Percentiles rank a stretch among this genome's conserved stretches.
Evolutionary conservation across 352 stramenopile species (phyloP).

Genomic region (Thraustotheca clavata): DNA sequence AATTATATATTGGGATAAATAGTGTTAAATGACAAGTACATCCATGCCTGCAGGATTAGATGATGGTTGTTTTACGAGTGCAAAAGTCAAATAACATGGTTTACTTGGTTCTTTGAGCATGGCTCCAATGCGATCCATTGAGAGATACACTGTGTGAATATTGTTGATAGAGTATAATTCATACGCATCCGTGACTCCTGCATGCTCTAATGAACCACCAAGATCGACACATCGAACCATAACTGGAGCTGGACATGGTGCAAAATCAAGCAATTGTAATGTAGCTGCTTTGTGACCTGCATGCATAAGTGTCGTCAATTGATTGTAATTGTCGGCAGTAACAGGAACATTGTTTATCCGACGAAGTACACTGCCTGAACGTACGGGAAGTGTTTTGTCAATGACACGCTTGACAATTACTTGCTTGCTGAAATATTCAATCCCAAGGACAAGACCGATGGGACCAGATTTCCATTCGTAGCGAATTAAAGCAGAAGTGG

Average conservation of each 20-base stretch:
- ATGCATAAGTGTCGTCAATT: conserved; percentile 16
- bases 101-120: conserved; percentile 11
- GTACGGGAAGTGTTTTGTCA: neutral
- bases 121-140: conserved; percentile 10
- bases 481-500: neutral
- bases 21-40: conserved; percentile 6
- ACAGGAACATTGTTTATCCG: conserved; percentile 3
- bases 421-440: conserved; percentile 16
- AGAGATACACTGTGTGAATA: conserved; percentile 8
- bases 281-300: neutral
- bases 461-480: neutral
- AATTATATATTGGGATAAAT: conserved; percentile 11
- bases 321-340: conserved; percentile 5
- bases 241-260: neutral
- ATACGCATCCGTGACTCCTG: conserved; percentile 12
- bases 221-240: neutral
- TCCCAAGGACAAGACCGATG: conserved; percentile 3
- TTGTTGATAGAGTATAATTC: conserved; percentile 20
- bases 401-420: conserved; percentile 6
- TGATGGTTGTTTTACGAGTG: neutral
- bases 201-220: conserved; percentile 2
- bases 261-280: conserved; percentile 13
- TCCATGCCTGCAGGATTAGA: neutral
- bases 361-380: neutral
- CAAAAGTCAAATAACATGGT: conserved; percentile 19